Evolutionary conservation across 1,284 basidiomycete genomes (phyloP).

Genomic region (Farysia itapuensis): DNA sequence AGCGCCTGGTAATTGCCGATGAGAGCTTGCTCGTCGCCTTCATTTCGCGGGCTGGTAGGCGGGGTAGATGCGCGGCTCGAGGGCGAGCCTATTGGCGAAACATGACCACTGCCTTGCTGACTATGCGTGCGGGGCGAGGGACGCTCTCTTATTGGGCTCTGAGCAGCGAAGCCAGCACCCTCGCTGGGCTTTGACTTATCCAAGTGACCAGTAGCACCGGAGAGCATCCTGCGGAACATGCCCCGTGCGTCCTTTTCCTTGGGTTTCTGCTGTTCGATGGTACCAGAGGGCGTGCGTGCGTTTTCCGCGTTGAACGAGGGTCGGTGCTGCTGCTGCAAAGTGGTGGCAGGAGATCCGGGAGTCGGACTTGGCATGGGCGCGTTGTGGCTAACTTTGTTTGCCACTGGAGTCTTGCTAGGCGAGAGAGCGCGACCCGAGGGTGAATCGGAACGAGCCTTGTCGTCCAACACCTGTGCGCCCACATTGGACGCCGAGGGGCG

Average conservation of each 20-base stretch:
- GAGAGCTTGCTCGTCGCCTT: conserved; percentile 34
- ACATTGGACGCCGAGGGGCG: conserved; percentile 15
- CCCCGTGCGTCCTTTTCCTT: conserved; percentile 50
- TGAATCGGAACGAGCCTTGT: conserved; percentile 25
- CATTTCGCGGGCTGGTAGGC: conserved; percentile 39
- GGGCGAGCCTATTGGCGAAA: conserved; percentile 38
- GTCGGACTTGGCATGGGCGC: conserved; percentile 1
- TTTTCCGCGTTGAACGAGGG: background rate
- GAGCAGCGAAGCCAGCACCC: background rate
- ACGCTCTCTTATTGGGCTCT: conserved; percentile 24
- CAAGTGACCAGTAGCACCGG: conserved; percentile 20
- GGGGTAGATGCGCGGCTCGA: conserved; percentile 37
- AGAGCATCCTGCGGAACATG: conserved; percentile 56
- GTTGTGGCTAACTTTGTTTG: conserved; percentile 41
- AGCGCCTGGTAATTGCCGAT: conserved; percentile 34
- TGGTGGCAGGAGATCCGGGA: conserved; percentile 7
- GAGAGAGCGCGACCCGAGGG: conserved; percentile 49
- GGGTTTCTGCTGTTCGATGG: conserved; percentile 16
- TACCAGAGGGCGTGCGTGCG: background rate
- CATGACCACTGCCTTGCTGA: conserved; percentile 26
- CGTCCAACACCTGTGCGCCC: conserved; percentile 1
- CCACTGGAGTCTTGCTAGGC: conserved; percentile 30
- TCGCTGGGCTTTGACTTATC: conserved; percentile 20
- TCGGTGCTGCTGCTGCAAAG: background rate
- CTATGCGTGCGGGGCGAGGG: conserved; percentile 17